Conservation (phyloP, 2,329 filamentous ascomycete genomes). For the Coleophoma crateriformis region DNA sequence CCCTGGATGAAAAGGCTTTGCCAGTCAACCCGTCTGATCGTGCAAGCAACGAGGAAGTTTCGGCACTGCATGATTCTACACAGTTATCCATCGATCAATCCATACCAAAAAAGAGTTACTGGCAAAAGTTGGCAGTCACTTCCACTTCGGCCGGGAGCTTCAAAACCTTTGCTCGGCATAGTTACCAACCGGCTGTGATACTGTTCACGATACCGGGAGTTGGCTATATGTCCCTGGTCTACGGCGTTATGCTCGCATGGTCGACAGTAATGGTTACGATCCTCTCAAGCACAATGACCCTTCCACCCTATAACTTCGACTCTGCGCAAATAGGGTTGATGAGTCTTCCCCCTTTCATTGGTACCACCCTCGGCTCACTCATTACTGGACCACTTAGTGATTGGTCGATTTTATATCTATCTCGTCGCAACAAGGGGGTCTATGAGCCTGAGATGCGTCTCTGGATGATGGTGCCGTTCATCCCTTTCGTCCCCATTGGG, state of each 20-base stretch:
- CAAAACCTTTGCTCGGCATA: constrained; percentile 27
- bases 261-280: constrained; percentile 31
- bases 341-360: constrained; percentile 33
- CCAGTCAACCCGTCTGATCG: no score
- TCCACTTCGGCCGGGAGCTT: constrained; percentile 15
- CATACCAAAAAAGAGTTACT: constrained; percentile 35
- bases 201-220: constrained; percentile 33
- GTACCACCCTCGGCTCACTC: constrained; percentile 28
- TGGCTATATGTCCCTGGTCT: constrained; percentile 28
- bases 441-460: constrained; percentile 38
- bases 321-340: constrained; percentile 32
- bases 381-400: constrained; percentile 30
- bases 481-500: constrained; percentile 25
- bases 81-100: no score
- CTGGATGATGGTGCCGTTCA: constrained; percentile 25
- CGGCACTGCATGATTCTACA: no score
- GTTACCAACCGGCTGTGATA: constrained; percentile 30
- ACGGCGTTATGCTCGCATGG: constrained; percentile 31
- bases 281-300: constrained; percentile 29
- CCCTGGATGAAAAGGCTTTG: no score
- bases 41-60: no score
- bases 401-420: constrained; percentile 27
- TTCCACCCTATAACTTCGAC: constrained; percentile 34
- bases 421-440: constrained; percentile 29
- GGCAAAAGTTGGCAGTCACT: constrained; percentile 32